Conservation (phyloP, 176 grass and related monocot genomes). For the Cenchrus fungigraminus region DNA sequence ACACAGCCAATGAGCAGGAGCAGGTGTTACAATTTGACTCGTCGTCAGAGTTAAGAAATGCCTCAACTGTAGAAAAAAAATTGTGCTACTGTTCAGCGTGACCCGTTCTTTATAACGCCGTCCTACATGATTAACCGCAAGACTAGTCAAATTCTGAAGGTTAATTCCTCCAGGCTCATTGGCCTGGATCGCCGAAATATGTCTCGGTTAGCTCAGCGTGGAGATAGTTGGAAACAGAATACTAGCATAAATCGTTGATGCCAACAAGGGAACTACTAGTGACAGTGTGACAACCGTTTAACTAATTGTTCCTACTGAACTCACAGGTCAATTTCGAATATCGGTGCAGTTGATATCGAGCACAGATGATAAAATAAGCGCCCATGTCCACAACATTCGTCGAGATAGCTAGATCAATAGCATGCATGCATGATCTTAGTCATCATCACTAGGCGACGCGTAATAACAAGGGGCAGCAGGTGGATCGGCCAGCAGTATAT, state of each 20-base stretch:
- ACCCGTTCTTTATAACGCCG: neutral
- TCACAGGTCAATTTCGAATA: neutral
- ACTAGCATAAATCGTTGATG: neutral
- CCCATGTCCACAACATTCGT: neutral
- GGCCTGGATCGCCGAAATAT: neutral
- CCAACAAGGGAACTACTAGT: slow-evolving; percentile 13
- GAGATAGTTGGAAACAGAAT: neutral
- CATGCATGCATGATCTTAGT: neutral
- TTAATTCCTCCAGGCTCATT: neutral
- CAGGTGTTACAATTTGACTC: neutral
- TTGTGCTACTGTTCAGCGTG: neutral
- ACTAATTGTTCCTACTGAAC: neutral
- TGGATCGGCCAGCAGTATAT: neutral
- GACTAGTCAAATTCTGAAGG: neutral
- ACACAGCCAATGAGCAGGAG: neutral
- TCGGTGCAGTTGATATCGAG: neutral
- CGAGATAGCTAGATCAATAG: neutral
- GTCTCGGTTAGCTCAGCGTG: neutral
- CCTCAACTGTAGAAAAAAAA: neutral
- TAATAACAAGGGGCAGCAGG: neutral
- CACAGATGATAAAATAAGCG: neutral
- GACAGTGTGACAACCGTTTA: slow-evolving; percentile 5
- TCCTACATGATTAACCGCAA: neutral
- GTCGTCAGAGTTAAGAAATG: neutral
- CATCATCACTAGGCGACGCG: neutral